phyloP scores from a whole-genome alignment of 2,329 filamentous ascomycete genomes.

The Phaeosphaeria sp. region DNA sequence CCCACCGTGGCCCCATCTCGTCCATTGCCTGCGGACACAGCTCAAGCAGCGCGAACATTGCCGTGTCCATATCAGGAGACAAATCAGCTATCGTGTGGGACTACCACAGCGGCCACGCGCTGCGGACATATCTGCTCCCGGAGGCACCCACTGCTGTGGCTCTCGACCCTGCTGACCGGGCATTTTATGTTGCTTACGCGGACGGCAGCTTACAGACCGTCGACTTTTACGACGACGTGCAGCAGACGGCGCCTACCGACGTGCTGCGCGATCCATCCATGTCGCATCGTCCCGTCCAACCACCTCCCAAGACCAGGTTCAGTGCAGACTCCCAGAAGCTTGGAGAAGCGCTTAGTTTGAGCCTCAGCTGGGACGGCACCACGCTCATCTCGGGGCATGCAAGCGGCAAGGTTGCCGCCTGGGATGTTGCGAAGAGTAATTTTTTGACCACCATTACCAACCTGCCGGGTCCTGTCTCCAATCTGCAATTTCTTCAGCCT shows the following conservation, averaged over 20 bases:
- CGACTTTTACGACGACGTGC: conserved; percentile 69
- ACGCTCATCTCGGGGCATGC: conserved; percentile 80
- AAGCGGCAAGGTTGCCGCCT: conserved; percentile 78
- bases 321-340: conserved; percentile 65
- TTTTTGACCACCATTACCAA: conserved; percentile 72
- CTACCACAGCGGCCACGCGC: conserved; percentile 75
- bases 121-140: conserved; percentile 84
- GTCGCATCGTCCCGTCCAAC: conserved; percentile 59
- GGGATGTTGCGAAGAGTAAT: conserved; percentile 77
- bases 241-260: conserved; percentile 46
- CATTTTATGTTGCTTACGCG: conserved; percentile 79
- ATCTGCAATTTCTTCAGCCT: conserved; percentile 75
- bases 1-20: conserved; percentile 77
- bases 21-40: conserved; percentile 69
- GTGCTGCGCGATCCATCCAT: conserved; percentile 61
- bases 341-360: conserved; percentile 71
- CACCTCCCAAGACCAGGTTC: conserved; percentile 50
- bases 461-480: conserved; percentile 82
- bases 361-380: conserved; percentile 82
- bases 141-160: conserved; percentile 73
- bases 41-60: conserved; percentile 76
- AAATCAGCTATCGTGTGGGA: conserved; percentile 94
- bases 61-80: conserved; percentile 82
- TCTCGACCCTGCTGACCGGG: conserved; percentile 83
- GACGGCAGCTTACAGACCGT: conserved; percentile 81